A percentile compares a stretch with the other conserved stretches of the same genome.
phyloP scores from a whole-genome alignment of 768 basidiomycete species.

The Coprinopsis strossmayeri region DNA sequence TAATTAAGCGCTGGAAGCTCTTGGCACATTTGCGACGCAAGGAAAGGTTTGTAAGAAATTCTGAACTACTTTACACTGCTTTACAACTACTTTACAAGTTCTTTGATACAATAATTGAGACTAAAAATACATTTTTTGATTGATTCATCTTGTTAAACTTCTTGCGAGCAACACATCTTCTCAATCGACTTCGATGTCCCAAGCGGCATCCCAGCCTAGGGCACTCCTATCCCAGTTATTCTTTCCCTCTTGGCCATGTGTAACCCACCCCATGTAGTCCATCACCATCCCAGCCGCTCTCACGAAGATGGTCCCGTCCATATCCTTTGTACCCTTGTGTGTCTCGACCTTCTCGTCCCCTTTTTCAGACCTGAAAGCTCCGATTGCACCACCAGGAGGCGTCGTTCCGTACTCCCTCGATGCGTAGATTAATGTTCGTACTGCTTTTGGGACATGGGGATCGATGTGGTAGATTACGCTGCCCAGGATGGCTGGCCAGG shows the following conservation, averaged over 20 bases:
- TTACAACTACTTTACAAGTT: too few species aligned
- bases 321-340: slow-evolving; percentile 30
- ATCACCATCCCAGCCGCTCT: slow-evolving; percentile 51
- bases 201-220: slow-evolving; percentile 56
- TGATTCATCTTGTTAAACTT: too few species aligned
- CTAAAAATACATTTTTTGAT: too few species aligned
- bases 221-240: slow-evolving; percentile 48
- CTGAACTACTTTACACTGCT: too few species aligned
- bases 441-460: slow-evolving; percentile 42
- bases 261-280: slow-evolving; percentile 51
- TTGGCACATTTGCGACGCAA: too few species aligned
- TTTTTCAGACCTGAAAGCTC: slow-evolving; percentile 26
- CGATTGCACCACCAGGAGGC: slow-evolving; percentile 31
- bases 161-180: too few species aligned
- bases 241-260: slow-evolving; percentile 41
- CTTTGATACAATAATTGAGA: too few species aligned
- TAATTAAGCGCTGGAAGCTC: too few species aligned
- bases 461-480: slow-evolving; percentile 43
- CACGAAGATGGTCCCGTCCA: slow-evolving; percentile 55
- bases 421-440: slow-evolving; percentile 43
- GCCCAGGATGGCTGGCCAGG: slow-evolving; percentile 46
- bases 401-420: slow-evolving; percentile 40
- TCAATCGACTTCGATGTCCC: slow-evolving; percentile 25
- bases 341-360: slow-evolving; percentile 31
- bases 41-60: too few species aligned